Base-by-base conservation (phyloP, 345 rosid species). In the Punica granatum region DNA sequence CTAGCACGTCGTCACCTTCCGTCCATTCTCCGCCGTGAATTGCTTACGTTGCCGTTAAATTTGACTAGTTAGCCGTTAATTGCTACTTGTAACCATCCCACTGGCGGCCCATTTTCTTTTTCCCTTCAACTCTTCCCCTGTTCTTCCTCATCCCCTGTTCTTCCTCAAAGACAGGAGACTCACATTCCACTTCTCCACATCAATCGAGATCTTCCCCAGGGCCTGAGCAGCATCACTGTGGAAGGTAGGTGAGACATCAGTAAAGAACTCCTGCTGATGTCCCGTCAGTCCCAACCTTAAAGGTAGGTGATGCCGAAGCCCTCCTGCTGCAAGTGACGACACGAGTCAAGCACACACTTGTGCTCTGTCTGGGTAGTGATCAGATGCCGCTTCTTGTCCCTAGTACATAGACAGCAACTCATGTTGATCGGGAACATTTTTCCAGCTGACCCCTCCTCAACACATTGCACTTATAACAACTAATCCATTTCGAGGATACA, bases 211-310 rank as follows among this genome's bases (percentile, higher is more conserved):
- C 88, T 94, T 94, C 69, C 96, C 99, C 44, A 91, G 74, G 8
- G 98, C 99, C 67, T 94, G 98, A 1, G 97, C 98, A 0, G 96
- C 99, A 65, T 94, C 98, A 5, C 96, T 88, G 53, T 94, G 98
- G 73, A 92, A 94, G 9, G n/a, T n/a, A n/a, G n/a, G n/a, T n/a
- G n/a, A n/a, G n/a, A n/a, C n/a, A n/a, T n/a, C n/a, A n/a, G n/a
- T n/a, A n/a, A n/a, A n/a, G 31, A 78, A 77, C 72, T 91, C 95
- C 73, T 86, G n/a, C n/a, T n/a, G n/a, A n/a, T n/a, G n/a, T 91
- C 39, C 97, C 97, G 60, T 91, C 97, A 6, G 81, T 41, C 46
- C 74, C 74, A 2, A 94, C 99, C 7, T 89, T 94, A n/a, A 6
- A 94, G 80, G 43, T 91, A 91, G 46, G 99, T 89, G n/a, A 94